Evolutionary conservation across 2,329 filamentous ascomycete genomes (phyloP), one percentile per base, ranked within the genome.

Genomic region (Aureobasidium sp.): DNA sequence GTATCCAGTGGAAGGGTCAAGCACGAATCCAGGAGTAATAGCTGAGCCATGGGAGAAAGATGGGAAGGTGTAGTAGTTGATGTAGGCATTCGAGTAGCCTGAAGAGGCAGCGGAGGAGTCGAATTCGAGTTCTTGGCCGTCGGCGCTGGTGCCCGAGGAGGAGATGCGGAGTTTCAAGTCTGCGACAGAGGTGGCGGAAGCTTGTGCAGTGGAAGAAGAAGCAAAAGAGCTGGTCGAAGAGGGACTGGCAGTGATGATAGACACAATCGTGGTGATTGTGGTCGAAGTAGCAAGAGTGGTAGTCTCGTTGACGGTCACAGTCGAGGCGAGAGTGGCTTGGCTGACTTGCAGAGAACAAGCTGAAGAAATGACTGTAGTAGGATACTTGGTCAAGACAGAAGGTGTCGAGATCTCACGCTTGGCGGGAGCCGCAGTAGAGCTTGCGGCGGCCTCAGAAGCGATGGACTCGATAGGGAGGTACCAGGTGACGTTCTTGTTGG

Each of bases 311-410:
- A 45, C 17, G 9, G 57, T 41, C 6, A 51, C 34, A 20, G 57
- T 60, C 44, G 57, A 60, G 8, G 44, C n/a, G 7, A 41, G 31
- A n/a, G 44, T 51, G 17, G 15, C 25, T 17, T 55, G 52, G n/a
- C 25, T 55, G 34, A 31, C 44, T 31, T 27, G n/a, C 34, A 60
- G 39, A 11, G 36, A 31, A 20, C 65, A 66, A 15, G 65, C 65
- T 27, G 64, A 58, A 22, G 48, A 58, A 20, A 66, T 34, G 55
- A 65, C 51, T 7, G 44, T 52, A 22, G 60, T 25, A 31, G 65
- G 62, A 27, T 64, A 66, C 34, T 62, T 61, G 36, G 62, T 64
- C n/a, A 66, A 49, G 20, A 55, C 62, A 60, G 31, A 12, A n/a
- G 57, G 57, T 2, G 57, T 60, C 2, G 57, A 60, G n/a, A 60